Conservation (phyloP, 371 early-diverging fungal genomes). For the Dichotomocladium elegans region DNA sequence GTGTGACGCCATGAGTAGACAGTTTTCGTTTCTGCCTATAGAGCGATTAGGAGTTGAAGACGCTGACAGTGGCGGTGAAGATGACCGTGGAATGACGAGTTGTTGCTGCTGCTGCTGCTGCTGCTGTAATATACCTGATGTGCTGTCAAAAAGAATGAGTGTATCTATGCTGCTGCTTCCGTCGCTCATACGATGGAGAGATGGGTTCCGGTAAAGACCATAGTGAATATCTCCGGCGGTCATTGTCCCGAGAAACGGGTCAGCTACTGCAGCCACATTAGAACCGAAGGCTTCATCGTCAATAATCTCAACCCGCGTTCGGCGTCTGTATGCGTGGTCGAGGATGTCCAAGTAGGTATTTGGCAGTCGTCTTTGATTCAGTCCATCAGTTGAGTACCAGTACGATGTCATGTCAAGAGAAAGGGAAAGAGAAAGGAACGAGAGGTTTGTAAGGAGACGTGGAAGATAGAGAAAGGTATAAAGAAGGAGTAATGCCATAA, state of each 20-base stretch:
- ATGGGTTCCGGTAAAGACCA: slow-evolving; percentile 19
- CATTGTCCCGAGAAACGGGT: slow-evolving; percentile 23
- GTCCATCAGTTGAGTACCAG: slow-evolving; percentile 23
- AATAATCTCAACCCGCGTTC: slow-evolving; percentile 13
- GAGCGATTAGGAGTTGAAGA: not conserved
- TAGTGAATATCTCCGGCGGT: slow-evolving; percentile 24
- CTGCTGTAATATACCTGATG: slow-evolving; percentile 1
- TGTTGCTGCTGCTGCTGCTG: not conserved
- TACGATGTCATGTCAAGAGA: slow-evolving; percentile 18
- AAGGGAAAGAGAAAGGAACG: no score
- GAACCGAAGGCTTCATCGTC: slow-evolving; percentile 17
- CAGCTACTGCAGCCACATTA: slow-evolving; percentile 10
- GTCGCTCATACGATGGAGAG: slow-evolving; percentile 3
- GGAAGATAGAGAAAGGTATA: no score
- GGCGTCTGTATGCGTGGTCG: slow-evolving; percentile 15
- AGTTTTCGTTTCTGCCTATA: no score
- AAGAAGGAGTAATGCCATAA: no score
- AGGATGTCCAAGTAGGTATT: slow-evolving; percentile 11
- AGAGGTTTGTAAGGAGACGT: no score
- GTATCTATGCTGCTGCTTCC: slow-evolving; percentile 3
- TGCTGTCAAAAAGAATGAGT: slow-evolving; percentile 5
- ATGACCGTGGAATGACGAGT: no score
- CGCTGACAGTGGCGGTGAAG: not conserved
- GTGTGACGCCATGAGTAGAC: not conserved
- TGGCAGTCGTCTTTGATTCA: slow-evolving; percentile 15